Percentiles rank a stretch among this genome's conserved stretches.
phyloP scores from a whole-genome alignment of 1,284 basidiomycete genomes.

The Vanrija pseudolonga region DNA sequence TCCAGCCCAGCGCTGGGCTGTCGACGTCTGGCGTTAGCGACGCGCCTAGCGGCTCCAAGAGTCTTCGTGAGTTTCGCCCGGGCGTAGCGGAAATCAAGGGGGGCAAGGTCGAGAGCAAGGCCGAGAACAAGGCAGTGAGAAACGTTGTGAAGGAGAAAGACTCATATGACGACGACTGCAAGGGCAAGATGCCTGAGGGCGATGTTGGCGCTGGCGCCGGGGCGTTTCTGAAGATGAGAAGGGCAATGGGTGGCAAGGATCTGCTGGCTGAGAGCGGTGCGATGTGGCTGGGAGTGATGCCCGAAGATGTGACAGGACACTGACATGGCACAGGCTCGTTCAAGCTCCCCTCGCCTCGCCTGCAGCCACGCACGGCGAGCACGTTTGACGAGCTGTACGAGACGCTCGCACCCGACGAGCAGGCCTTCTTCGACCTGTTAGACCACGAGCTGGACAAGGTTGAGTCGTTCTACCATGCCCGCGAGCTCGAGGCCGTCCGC shows the following conservation, averaged over 20 bases:
- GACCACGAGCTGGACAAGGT: conserved; percentile 76
- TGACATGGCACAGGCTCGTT: conserved; percentile 27
- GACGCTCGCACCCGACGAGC: conserved; percentile 55
- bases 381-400: conserved; percentile 44
- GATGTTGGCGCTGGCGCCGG: too few relatives aligned
- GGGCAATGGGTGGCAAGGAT: too few relatives aligned
- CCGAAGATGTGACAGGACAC: not conserved
- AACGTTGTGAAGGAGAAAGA: too few relatives aligned
- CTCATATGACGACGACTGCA: too few relatives aligned
- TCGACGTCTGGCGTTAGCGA: conserved; percentile 1
- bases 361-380: conserved; percentile 18
- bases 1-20: conserved; percentile 8
- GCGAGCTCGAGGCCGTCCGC: conserved; percentile 65
- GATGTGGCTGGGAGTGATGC: not conserved
- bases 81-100: not conserved
- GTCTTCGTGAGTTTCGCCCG: conserved; percentile 8
- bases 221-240: not conserved
- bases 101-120: too few relatives aligned
- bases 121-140: too few relatives aligned
- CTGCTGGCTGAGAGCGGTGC: too few relatives aligned
- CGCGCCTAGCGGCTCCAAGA: conserved; percentile 8
- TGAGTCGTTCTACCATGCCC: conserved; percentile 71
- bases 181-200: too few relatives aligned
- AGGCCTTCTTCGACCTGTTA: conserved; percentile 68
- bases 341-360: conserved; percentile 29